These are phyloP conservation scores for Parasitella parasitica DNA, from an alignment of 371 early-diverging fungal species.

Conservation along the genomic window DNA sequence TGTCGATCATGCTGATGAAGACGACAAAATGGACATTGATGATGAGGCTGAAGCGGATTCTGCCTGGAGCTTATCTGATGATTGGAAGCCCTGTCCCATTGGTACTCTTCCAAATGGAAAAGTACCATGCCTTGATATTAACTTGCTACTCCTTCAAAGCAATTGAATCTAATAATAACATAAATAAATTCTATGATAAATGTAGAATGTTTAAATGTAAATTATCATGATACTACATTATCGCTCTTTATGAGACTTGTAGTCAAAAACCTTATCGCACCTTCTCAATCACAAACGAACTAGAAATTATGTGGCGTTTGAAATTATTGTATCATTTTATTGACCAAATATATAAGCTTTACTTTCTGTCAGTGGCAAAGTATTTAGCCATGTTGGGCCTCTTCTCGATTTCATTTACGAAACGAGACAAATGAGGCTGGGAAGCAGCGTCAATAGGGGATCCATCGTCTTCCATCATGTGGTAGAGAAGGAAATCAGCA, in stretches of 20 bases:
- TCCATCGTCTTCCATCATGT: conserved; percentile 17
- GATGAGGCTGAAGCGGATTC: background rate
- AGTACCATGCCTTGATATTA: conserved; percentile 37
- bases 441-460: background rate
- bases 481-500: conserved; percentile 29
- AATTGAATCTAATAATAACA: background rate
- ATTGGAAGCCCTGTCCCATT: conserved; percentile 41
- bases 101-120: conserved; percentile 45
- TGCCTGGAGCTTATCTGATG: conserved; percentile 31
- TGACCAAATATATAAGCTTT: too few species aligned
- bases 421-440: conserved; percentile 4
- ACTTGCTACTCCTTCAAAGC: background rate
- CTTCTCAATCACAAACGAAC: too few species aligned
- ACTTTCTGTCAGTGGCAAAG: conserved; percentile 13
- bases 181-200: too few species aligned
- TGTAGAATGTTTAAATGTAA: too few species aligned
- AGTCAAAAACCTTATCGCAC: too few species aligned
- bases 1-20: background rate
- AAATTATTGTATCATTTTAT: too few species aligned
- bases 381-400: conserved; percentile 19
- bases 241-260: too few species aligned
- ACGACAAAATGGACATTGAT: conserved; percentile 10
- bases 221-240: too few species aligned
- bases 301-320: too few species aligned
- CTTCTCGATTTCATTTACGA: conserved; percentile 8